These are phyloP conservation scores for Colletotrichum sublineola DNA, from an alignment of 2,329 filamentous ascomycete genomes.

Conservation along the genomic window DNA sequence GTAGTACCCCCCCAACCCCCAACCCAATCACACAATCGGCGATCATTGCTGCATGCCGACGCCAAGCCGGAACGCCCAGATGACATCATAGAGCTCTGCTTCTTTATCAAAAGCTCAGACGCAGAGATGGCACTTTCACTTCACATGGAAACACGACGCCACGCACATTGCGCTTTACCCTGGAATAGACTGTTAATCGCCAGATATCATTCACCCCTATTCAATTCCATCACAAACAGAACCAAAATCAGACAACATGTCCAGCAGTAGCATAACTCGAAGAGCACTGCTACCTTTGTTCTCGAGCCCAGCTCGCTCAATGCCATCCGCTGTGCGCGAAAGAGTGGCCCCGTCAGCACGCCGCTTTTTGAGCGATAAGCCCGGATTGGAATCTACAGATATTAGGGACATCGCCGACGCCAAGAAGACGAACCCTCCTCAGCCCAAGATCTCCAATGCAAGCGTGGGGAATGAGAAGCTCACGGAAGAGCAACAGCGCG, in stretches of 20 bases:
- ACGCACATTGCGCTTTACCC: background rate
- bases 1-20: slow-evolving; percentile 1
- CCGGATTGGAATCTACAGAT: slow-evolving; percentile 31
- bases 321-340: background rate
- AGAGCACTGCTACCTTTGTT: background rate
- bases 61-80: slow-evolving; percentile 4
- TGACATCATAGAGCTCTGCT: slow-evolving; percentile 30
- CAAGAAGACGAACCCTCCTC: slow-evolving; percentile 51
- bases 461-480: slow-evolving; percentile 55
- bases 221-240: background rate
- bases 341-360: background rate
- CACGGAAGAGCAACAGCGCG: slow-evolving; percentile 65
- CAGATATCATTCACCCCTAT: background rate
- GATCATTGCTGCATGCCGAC: slow-evolving; percentile 27
- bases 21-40: slow-evolving; percentile 25
- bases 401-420: slow-evolving; percentile 29
- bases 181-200: background rate
- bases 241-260: background rate
- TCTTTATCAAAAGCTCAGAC: slow-evolving; percentile 12
- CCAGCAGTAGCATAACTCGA: background rate
- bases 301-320: background rate
- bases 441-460: slow-evolving; percentile 67
- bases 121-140: too few relatives aligned
- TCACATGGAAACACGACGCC: too few relatives aligned
- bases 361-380: slow-evolving; percentile 32